Evolutionary conservation across 257 asterid genomes (phyloP), one percentile per base, ranked within the genome.

Genomic region (Misopates orontium): DNA sequence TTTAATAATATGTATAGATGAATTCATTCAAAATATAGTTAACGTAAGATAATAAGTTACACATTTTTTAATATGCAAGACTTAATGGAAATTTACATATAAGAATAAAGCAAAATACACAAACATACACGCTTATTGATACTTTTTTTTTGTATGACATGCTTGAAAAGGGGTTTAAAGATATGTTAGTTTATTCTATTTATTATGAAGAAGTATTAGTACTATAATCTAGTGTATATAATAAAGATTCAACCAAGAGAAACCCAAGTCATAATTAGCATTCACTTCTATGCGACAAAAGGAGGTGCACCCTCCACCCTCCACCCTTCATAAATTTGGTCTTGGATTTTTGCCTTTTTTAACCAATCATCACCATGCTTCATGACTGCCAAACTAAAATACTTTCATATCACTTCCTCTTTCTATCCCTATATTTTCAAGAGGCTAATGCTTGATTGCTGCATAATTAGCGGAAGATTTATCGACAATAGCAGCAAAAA

Each of bases 221-320:
- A 28, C 6, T 28, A 6, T n/a, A n/a, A n/a, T n/a, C n/a, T n/a
- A n/a, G n/a, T n/a, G n/a, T n/a, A n/a, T n/a, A n/a, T n/a, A 36
- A 36, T 36, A 36, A 21, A 47, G n/a, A 28, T 28, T 7, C 3
- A 28, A 28, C 36, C 36, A 28, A 28, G 48, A 9, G 58, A 57
- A n/a, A 23, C 42, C 64, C 54, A 32, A 24, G 47, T 14, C 66
- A 51, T 66, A 24, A 25, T 50, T 40, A 41, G 70, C 39, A 74
- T 79, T 71, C 56, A 71, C 63, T 71, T 72, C 65, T 62, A 64
- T 22, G 48, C 54, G 60, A 77, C 66, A 77, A 73, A 56, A 31
- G 36, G 45, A 20, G 48, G 72, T 60, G 65, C 69, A 42, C 69
- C 25, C 65, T 32, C 19, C 36, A 2, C 36, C 36, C 36, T 28